phyloP scores from a whole-genome alignment of 192 early-diverging fungal genomes.

The Phlyctochytrium bullatum region DNA sequence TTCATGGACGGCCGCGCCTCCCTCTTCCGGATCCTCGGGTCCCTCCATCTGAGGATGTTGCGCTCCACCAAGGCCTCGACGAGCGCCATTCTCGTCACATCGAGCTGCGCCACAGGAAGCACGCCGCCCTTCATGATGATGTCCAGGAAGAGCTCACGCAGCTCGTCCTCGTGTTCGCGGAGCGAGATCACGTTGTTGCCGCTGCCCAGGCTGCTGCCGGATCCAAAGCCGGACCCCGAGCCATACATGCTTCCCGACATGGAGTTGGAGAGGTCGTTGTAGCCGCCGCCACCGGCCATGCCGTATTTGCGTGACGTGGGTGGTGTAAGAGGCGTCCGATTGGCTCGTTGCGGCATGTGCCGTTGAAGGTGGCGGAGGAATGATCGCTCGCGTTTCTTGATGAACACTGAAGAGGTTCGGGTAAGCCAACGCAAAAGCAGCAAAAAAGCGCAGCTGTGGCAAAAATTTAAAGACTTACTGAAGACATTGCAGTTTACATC shows the following conservation, averaged over 20 bases:
- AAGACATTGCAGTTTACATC: slow-evolving; percentile 9
- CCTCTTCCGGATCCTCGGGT: slow-evolving; percentile 6
- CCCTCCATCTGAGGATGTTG: slow-evolving; percentile 42
- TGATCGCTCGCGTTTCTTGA: slow-evolving; percentile 21
- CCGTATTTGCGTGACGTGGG: not conserved
- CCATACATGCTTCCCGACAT: too few relatives aligned
- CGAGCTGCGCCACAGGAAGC: slow-evolving; percentile 26
- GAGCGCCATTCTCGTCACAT: slow-evolving; percentile 16
- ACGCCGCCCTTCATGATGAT: slow-evolving; percentile 39
- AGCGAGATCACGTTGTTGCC: too few relatives aligned
- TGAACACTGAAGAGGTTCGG: slow-evolving; percentile 12
- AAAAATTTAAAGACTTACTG: not conserved
- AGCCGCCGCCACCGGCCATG: too few relatives aligned
- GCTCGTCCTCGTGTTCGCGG: slow-evolving; percentile 24
- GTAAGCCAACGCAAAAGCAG: not conserved
- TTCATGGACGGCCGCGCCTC: slow-evolving; percentile 1
- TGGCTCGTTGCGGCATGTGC: slow-evolving; percentile 12
- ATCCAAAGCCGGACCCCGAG: too few relatives aligned
- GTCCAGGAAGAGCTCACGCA: slow-evolving; percentile 35
- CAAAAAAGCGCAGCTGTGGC: not conserved
- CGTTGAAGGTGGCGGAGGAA: slow-evolving; percentile 17
- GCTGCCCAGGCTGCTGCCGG: too few relatives aligned
- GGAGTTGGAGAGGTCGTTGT: too few relatives aligned
- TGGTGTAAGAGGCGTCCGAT: not conserved
- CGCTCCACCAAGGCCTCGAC: slow-evolving; percentile 33